Base-by-base conservation (phyloP, 2,329 filamentous ascomycete genomes). In the Grosmannia huntii region DNA sequence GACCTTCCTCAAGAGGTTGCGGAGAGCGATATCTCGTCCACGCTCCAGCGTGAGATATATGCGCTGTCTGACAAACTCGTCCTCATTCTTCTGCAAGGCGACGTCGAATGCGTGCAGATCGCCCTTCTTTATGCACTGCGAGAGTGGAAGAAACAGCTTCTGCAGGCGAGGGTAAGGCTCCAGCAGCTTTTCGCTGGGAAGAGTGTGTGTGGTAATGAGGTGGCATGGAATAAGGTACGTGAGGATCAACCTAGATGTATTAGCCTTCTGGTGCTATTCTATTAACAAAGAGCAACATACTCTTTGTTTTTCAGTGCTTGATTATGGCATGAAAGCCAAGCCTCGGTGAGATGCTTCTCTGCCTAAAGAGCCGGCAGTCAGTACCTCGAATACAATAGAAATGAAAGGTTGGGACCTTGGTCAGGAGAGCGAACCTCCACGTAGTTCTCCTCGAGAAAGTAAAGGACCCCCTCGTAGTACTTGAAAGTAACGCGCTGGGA, bases 21-120 rank as follows among this genome's bases (percentile, higher is more conserved):
- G 87, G 62, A 99, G 72, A 11, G 90, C 88, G 61, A 97, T 90
- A 67, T 99, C 94, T 55, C 94, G 86, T 14, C 90, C 89, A 50
- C 94, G 83, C 69, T 99, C 94, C 0, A 99, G 79, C 0, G 94
- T 96, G 25, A 99, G 81, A 71, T 97, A 99, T 65, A 99, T 95
- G 51, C 92, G 87, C 33, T 87, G 83, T 70, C 88, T 92, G 62
- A 97, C 90, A 65, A 97, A 96, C 64, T 94, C 89, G n/a, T 90
- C 84, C 71, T 97, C 91, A 28, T 88, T 87, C 9, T 85, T 82
- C 55, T 85, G 80, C 31, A 99, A 79, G 2, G 91, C 90, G 21
- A 82, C 73, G 65, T 96, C 91, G 66, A 97, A 97, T 12, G 84
- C 87, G 56, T 84, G 80, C 11, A 99, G 81, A 65, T 96, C 86